Evolutionary conservation across 805 yeast species (phyloP), one percentile per base, ranked within the genome.

Genomic region (Brettanomyces nanus): DNA sequence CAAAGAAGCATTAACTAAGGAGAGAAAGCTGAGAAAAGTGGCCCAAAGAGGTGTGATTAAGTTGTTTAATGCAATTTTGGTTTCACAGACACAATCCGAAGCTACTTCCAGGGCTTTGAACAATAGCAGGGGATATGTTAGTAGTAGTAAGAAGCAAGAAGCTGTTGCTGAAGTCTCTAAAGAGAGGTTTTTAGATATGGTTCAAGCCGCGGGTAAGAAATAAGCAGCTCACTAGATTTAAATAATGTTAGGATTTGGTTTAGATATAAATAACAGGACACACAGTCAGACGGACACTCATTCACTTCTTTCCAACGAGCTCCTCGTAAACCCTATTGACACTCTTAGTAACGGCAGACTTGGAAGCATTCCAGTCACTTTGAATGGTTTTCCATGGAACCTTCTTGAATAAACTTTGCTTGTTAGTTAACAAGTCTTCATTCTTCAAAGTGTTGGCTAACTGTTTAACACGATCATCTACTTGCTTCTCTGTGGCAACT

Each of bases 161-260:
- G 74, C 77, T 43, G 56, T 80, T 42, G 80, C 77, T 30, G 95
- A 87, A 50, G 71, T 89, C 38, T 81, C 95, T 4, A 90, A 89
- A 58, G 95, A 87, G 55, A 84, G 77, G 56, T 89, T 89, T 53
- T 71, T 89, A 59, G 95, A 87, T 59, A 67, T 89, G 58, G 92
- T 89, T 27, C 82, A 79, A 58, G 81, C 81, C 31, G 87, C 87
- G 3, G 89, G 83, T 37, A 71, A 73, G 35, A 34, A n/a, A 34
- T 7, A 19, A 11, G 25, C n/a, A 21, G 17, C 6, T 19, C 26
- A 23, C 26, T 23, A 11, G 11, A 23, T n/a, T n/a, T n/a, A n/a
- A n/a, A n/a, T n/a, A n/a, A n/a, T n/a, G n/a, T n/a, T n/a, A n/a
- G n/a, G n/a, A n/a, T n/a, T n/a, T n/a, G n/a, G n/a, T n/a, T n/a